Conservation (phyloP, 441 rosid genomes). For the Oxalis stricta region DNA sequence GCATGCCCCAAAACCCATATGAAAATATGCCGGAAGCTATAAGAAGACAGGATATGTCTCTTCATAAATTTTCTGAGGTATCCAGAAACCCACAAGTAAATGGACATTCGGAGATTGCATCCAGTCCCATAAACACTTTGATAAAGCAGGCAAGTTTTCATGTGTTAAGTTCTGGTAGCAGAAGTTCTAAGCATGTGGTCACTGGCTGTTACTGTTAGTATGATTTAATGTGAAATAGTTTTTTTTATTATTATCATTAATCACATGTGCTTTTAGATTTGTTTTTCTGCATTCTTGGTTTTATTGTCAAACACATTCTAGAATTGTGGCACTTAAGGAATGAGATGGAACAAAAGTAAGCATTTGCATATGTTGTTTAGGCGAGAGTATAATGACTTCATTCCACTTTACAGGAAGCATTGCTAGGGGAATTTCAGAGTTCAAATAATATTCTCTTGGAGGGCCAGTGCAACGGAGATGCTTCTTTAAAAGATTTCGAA, state of each 20-base stretch:
- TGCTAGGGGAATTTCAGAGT: constrained; percentile 42
- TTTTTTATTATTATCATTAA: not conserved
- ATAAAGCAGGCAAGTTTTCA: constrained; percentile 27
- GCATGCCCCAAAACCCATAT: constrained; percentile 83
- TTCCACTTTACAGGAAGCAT: constrained; percentile 31
- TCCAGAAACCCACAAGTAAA: constrained; percentile 37
- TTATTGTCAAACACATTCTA: not conserved
- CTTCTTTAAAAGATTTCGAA: constrained; percentile 43
- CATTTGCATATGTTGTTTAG: not conserved
- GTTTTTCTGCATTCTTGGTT: not conserved
- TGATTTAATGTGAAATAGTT: no score
- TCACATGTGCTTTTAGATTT: not conserved
- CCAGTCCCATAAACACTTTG: constrained; percentile 25
- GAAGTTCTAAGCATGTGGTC: no score
- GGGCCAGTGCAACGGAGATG: constrained; percentile 27
- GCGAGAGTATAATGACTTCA: not conserved
- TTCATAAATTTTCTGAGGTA: constrained; percentile 27
- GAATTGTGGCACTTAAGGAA: not conserved
- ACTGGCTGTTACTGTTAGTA: no score
- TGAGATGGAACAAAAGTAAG: not conserved
- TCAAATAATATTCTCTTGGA: constrained; percentile 37
- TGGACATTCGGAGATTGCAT: constrained; percentile 32
- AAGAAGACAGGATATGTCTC: constrained; percentile 32
- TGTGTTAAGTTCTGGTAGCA: not conserved
- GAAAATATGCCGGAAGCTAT: constrained; percentile 92